phyloP scores from a whole-genome alignment of 2,329 filamentous ascomycete genomes.

The Cordyceps fumosorosea region DNA sequence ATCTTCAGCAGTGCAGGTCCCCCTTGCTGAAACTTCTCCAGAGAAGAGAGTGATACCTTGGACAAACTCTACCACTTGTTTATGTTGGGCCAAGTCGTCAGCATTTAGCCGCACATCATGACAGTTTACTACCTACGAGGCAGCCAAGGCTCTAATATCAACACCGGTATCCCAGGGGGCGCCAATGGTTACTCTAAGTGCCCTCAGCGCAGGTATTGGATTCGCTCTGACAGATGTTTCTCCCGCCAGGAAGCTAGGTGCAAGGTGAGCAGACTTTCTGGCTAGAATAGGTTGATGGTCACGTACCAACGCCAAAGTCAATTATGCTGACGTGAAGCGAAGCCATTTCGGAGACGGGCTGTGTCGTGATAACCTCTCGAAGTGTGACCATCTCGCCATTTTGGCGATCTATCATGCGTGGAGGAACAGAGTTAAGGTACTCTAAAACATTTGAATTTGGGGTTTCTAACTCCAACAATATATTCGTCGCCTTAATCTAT shows the following conservation, averaged over 20 bases:
- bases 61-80: too few species aligned
- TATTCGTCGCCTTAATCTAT: constrained; percentile 5
- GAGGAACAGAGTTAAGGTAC: not conserved
- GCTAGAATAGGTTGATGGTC: not conserved
- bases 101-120: too few species aligned
- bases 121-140: constrained; percentile 1
- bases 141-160: constrained; percentile 21
- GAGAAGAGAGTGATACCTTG: too few species aligned
- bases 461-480: not conserved
- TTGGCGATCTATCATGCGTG: not conserved
- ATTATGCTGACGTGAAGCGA: not conserved
- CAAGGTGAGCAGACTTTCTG: not conserved
- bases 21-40: too few species aligned
- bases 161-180: constrained; percentile 18
- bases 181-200: constrained; percentile 21
- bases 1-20: too few species aligned
- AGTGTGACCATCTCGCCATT: not conserved
- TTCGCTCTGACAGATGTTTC: constrained; percentile 19
- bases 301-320: constrained; percentile 11
- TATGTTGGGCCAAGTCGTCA: too few species aligned
- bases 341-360: not conserved
- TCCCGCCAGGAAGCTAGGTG: constrained; percentile 18
- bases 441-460: not conserved
- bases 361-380: constrained; percentile 4
- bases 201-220: constrained; percentile 19